phyloP scores from a whole-genome alignment of 192 early-diverging fungal genomes.

The Podila epicladia region DNA sequence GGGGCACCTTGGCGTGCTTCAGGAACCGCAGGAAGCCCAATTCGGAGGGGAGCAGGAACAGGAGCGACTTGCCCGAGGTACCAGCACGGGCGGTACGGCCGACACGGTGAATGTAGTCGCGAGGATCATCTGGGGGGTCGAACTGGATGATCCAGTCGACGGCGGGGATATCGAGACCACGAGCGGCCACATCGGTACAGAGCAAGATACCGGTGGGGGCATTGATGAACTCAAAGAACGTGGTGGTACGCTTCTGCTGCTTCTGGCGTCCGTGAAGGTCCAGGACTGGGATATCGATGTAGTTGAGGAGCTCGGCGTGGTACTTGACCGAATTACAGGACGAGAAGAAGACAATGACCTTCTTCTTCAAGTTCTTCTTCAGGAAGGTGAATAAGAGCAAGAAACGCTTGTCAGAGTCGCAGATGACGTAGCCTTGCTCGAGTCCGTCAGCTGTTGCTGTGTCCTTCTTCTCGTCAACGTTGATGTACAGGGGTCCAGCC shows the following conservation, averaged over 20 bases:
- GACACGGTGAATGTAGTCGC: conserved; percentile 95
- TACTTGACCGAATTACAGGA: conserved; percentile 98
- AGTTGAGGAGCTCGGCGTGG: conserved; percentile 97
- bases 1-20: conserved; percentile 97
- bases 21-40: conserved; percentile 96
- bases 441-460: conserved; percentile 94
- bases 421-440: conserved; percentile 98
- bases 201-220: conserved; percentile 93
- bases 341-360: conserved; percentile 98
- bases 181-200: conserved; percentile 97
- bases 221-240: conserved; percentile 99
- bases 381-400: conserved; percentile 98
- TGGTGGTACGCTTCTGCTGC: conserved; percentile 98
- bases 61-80: conserved; percentile 87
- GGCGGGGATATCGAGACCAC: conserved; percentile 96
- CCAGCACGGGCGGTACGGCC: conserved; percentile 97
- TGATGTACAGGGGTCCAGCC: conserved; percentile 97
- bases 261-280: conserved; percentile 97
- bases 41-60: conserved; percentile 95
- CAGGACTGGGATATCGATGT: conserved; percentile 98
- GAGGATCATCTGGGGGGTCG: conserved; percentile 99
- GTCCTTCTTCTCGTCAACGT: conserved; percentile 97
- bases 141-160: conserved; percentile 99
- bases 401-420: conserved; percentile 92
- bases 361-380: conserved; percentile 96